These are phyloP conservation scores for Acer negundo DNA, from an alignment of 345 rosid species.

Conservation along the genomic window DNA sequence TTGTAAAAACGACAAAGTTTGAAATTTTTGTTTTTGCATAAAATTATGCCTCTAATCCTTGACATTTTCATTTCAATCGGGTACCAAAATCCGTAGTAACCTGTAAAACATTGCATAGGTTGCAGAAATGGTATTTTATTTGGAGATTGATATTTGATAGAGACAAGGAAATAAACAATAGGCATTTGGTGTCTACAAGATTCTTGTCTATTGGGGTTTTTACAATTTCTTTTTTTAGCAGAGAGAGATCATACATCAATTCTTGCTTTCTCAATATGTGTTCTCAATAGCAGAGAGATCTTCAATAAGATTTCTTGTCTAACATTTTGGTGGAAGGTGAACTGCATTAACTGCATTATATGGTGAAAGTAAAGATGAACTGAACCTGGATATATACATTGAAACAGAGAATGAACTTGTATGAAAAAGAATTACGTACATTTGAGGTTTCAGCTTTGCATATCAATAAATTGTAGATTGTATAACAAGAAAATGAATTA, in stretches of 20 bases:
- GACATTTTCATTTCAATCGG: neutral
- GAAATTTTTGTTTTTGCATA: slow-evolving; percentile 13
- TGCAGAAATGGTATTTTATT: neutral
- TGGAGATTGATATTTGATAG: neutral
- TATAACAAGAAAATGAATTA: neutral
- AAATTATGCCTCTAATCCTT: slow-evolving; percentile 2
- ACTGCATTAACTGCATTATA: neutral
- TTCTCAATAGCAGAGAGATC: slow-evolving; percentile 14
- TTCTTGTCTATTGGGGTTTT: neutral
- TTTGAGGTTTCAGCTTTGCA: neutral
- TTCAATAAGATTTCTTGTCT: slow-evolving; percentile 20
- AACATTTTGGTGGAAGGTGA: neutral
- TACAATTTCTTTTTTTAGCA: neutral
- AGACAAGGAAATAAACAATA: slow-evolving; percentile 9
- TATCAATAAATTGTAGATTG: neutral
- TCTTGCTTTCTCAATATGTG: neutral
- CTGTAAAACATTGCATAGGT: neutral
- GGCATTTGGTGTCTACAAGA: neutral
- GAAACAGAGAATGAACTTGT: neutral
- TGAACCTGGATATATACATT: neutral
- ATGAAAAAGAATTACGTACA: neutral
- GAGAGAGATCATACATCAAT: neutral
- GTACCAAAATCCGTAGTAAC: neutral
- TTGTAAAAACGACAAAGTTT: slow-evolving; percentile 11
- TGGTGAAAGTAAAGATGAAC: neutral